These are phyloP conservation scores for Lactarius akahatsu DNA, from an alignment of 768 basidiomycete species.

Conservation along the genomic window DNA sequence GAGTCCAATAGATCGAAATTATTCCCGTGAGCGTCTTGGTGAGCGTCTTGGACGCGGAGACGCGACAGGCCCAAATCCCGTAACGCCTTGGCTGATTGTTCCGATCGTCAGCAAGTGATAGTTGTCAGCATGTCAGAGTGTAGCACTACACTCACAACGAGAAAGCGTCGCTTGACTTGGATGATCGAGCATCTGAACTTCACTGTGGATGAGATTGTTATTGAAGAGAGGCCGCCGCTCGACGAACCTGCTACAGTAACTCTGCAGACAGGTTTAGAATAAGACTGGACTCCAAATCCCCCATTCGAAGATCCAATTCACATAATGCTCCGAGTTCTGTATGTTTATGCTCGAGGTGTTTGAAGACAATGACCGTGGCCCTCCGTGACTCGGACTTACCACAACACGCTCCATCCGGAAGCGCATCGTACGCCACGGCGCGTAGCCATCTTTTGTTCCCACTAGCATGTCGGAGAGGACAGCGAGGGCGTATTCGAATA, in stretches of 20 bases:
- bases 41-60: not conserved
- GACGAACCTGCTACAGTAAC: not conserved
- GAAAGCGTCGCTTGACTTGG: not conserved
- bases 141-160: not conserved
- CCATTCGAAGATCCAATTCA: not conserved
- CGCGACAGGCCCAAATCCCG: not conserved
- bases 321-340: not conserved
- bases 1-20: not conserved
- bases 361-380: too few species aligned
- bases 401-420: not conserved
- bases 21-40: not conserved
- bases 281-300: not conserved
- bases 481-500: slow-evolving; percentile 54
- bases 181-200: not conserved
- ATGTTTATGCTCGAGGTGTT: not conserved
- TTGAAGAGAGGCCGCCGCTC: not conserved
- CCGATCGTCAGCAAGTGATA: not conserved
- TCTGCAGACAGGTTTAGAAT: slow-evolving; percentile 5
- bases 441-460: not conserved
- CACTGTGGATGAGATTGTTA: not conserved
- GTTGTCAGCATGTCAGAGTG: not conserved
- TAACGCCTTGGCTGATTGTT: slow-evolving; percentile 5
- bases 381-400: too few species aligned
- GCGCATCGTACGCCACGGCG: not conserved
- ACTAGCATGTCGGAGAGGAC: slow-evolving; percentile 48